Percentiles rank a stretch among this genome's conserved stretches.
phyloP scores from a whole-genome alignment of 2,329 filamentous ascomycete species.

The Gliomastix tumulicola region DNA sequence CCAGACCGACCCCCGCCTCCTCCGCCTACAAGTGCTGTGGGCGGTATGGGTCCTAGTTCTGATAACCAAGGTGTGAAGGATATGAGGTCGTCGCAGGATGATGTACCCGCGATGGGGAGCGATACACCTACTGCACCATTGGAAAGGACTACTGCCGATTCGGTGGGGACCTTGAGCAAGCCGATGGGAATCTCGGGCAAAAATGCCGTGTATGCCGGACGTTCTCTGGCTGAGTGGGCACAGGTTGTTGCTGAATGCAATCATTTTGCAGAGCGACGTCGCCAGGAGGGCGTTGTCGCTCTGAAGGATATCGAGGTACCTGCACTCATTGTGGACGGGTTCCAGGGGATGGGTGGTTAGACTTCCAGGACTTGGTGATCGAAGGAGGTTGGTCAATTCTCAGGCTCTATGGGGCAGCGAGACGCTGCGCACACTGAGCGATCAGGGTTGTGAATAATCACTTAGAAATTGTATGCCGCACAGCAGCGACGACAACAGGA shows the following conservation, averaged over 20 bases:
- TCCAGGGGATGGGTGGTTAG: conserved; percentile 26
- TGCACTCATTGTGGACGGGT: conserved; percentile 30
- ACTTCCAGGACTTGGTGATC: too few species aligned
- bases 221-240: conserved; percentile 73
- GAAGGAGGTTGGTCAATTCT: too few species aligned
- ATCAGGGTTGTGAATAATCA: too few species aligned
- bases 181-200: conserved; percentile 36
- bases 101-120: too few species aligned
- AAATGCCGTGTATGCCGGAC: conserved; percentile 57
- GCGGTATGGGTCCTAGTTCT: too few species aligned
- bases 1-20: too few species aligned
- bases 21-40: too few species aligned
- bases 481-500: too few species aligned
- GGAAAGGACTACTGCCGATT: background rate
- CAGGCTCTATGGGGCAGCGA: too few species aligned
- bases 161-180: conserved; percentile 16
- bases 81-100: background rate
- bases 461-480: too few species aligned
- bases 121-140: background rate
- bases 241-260: conserved; percentile 72
- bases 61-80: too few species aligned
- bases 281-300: conserved; percentile 62
- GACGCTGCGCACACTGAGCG: too few species aligned
- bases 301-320: conserved; percentile 60
- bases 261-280: conserved; percentile 70